A percentile compares a stretch with the other conserved stretches of the same genome.
phyloP scores from a whole-genome alignment of 805 yeast species.

The Lipomyces oligophaga region DNA sequence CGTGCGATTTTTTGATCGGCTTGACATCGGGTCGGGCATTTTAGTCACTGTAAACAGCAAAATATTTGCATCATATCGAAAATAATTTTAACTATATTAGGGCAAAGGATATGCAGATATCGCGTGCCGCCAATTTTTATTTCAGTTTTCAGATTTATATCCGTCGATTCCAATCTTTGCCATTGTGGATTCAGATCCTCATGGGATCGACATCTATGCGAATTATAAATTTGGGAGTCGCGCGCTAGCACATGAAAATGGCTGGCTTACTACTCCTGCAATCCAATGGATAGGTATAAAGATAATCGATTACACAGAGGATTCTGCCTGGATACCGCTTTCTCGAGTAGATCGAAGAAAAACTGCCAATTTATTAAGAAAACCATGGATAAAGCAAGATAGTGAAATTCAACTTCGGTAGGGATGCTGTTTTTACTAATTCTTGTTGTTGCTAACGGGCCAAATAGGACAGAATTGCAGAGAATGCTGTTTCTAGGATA shows the following conservation, averaged over 20 bases:
- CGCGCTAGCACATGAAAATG: conserved; percentile 16
- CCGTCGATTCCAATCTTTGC: conserved; percentile 44
- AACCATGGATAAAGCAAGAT: conserved; percentile 3
- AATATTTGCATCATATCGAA: too few species aligned
- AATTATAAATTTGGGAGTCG: conserved; percentile 35
- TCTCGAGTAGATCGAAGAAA: conserved; percentile 36
- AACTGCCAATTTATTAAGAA: conserved; percentile 35
- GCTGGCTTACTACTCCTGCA: conserved; percentile 12
- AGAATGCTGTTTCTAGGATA: conserved; percentile 48
- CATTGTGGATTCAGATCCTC: conserved; percentile 62
- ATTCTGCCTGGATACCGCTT: conserved; percentile 34
- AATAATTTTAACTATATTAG: too few species aligned
- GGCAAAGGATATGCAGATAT: conserved; percentile 68
- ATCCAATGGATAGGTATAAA: conserved; percentile 43
- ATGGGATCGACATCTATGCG: conserved; percentile 53
- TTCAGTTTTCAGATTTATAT: conserved; percentile 32
- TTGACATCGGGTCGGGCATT: conserved; percentile 30
- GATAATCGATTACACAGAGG: conserved; percentile 39
- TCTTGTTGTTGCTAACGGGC: background rate
- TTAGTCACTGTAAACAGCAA: conserved; percentile 46
- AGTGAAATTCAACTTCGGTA: conserved; percentile 1
- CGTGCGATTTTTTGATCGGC: conserved; percentile 4
- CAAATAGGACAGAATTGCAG: conserved; percentile 48
- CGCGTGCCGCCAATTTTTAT: conserved; percentile 46
- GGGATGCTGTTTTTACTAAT: background rate